Evolutionary conservation across 345 rosid species (phyloP).

Genomic region (Nasturtium officinale): DNA sequence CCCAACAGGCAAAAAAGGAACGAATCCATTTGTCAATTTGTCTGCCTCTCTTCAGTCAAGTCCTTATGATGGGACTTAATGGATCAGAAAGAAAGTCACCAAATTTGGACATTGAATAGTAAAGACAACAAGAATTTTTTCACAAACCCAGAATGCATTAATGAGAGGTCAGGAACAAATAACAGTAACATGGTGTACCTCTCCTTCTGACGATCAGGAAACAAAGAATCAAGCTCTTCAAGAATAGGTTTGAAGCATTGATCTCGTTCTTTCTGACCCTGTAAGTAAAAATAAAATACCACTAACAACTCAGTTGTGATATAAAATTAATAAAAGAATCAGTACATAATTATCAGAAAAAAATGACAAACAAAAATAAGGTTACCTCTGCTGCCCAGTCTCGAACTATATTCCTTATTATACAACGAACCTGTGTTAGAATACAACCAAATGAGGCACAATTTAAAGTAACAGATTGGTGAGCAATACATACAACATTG

Average conservation of each 20-base stretch:
- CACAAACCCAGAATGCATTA: conserved; percentile 2
- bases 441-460: conserved; percentile 20
- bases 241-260: conserved; percentile 94
- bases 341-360: conserved; percentile 4
- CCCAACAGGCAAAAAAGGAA: neutral
- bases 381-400: conserved; percentile 99
- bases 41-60: neutral
- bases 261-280: conserved; percentile 90
- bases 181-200: conserved; percentile 47
- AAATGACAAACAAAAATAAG: neutral
- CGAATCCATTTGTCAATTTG: neutral
- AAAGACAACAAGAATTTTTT: conserved; percentile 3
- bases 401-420: conserved; percentile 90
- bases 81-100: conserved; percentile 17
- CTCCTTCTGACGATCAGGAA: conserved; percentile 67
- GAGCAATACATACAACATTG: conserved; percentile 9
- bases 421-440: conserved; percentile 87
- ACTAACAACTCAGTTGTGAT: conserved; percentile 9
- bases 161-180: conserved; percentile 16
- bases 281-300: conserved; percentile 20
- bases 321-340: neutral
- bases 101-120: neutral
- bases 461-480: conserved; percentile 16
- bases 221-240: conserved; percentile 80
- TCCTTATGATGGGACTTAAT: neutral